phyloP scores from a whole-genome alignment of 2,329 filamentous ascomycete species.

The Paraphoma chrysanthemicola region DNA sequence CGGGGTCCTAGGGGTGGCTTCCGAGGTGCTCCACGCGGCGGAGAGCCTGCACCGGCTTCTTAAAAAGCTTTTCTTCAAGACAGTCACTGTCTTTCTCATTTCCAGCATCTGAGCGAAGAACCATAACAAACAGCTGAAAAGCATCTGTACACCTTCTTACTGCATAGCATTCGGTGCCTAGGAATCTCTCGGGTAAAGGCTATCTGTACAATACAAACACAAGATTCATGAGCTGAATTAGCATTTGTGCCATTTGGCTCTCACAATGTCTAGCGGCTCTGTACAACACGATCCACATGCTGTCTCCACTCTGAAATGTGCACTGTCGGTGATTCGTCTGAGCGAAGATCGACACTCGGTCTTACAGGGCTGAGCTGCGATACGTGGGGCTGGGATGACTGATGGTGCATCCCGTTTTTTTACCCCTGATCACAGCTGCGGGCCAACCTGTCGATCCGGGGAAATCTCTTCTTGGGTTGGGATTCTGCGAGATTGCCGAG shows the following conservation, averaged over 20 bases:
- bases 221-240: too few relatives aligned
- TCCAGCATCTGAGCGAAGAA: conserved; percentile 30
- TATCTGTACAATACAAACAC: conserved; percentile 39
- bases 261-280: not conserved
- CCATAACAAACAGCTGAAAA: conserved; percentile 30
- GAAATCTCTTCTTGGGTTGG: conserved; percentile 29
- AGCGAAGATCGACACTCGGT: too few relatives aligned
- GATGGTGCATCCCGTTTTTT: not conserved
- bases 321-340: too few relatives aligned
- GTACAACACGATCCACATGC: not conserved
- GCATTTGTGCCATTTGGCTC: not conserved
- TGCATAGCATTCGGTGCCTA: conserved; percentile 49
- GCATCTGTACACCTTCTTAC: conserved; percentile 40
- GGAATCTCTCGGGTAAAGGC: conserved; percentile 36
- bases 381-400: not conserved
- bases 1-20: conserved; percentile 52
- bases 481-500: conserved; percentile 31
- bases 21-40: conserved; percentile 38
- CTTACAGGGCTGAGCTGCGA: not conserved
- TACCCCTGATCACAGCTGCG: not conserved
- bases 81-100: not conserved
- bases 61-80: not conserved
- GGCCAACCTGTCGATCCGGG: conserved; percentile 30
- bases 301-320: not conserved
- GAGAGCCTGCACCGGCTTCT: conserved; percentile 24